Percentiles rank a stretch among this genome's conserved stretches.
Conservation (phyloP, 805 yeast genomes). For the Metschnikowia anglica region DNA sequence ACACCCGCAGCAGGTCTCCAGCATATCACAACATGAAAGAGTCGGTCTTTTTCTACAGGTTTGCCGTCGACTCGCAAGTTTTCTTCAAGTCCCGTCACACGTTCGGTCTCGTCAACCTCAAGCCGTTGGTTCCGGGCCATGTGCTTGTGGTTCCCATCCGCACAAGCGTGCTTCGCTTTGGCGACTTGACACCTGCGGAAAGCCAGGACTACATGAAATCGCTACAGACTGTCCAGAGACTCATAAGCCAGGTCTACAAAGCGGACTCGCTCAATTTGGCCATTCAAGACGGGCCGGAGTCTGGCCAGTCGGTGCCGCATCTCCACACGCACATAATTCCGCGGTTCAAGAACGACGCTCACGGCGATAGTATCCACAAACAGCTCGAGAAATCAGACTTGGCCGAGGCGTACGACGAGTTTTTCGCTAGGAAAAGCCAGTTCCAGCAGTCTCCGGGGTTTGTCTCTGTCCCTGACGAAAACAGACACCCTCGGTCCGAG, state of each 20-base stretch:
- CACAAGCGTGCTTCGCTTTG: conserved; percentile 54
- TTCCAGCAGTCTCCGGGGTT: conserved; percentile 32
- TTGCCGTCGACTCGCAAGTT: conserved; percentile 57
- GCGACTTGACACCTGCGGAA: conserved; percentile 72
- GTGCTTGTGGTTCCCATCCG: conserved; percentile 81
- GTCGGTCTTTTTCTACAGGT: conserved; percentile 48
- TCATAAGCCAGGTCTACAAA: conserved; percentile 62
- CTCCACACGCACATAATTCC: conserved; percentile 94
- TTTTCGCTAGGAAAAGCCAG: conserved; percentile 23
- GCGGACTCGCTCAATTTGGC: conserved; percentile 88
- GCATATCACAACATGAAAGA: conserved; percentile 7
- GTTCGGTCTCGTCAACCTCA: conserved; percentile 85
- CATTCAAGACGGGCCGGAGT: conserved; percentile 93
- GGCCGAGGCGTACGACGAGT: conserved; percentile 29
- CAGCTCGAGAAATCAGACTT: conserved; percentile 57
- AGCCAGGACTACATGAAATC: conserved; percentile 74
- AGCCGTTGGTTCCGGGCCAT: conserved; percentile 94
- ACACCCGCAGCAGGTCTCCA: neutral
- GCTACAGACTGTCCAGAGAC: conserved; percentile 65
- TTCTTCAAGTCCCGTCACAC: conserved; percentile 60
- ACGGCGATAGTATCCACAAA: conserved; percentile 64
- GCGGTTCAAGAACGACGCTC: conserved; percentile 56
- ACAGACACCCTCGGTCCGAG: conserved; percentile 54
- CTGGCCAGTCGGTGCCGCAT: conserved; percentile 96
- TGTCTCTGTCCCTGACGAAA: conserved; percentile 44